A percentile compares a stretch with the other conserved stretches of the same genome.
phyloP scores from a whole-genome alignment of 2,329 filamentous ascomycete species.

The Penicillium decumbens region DNA sequence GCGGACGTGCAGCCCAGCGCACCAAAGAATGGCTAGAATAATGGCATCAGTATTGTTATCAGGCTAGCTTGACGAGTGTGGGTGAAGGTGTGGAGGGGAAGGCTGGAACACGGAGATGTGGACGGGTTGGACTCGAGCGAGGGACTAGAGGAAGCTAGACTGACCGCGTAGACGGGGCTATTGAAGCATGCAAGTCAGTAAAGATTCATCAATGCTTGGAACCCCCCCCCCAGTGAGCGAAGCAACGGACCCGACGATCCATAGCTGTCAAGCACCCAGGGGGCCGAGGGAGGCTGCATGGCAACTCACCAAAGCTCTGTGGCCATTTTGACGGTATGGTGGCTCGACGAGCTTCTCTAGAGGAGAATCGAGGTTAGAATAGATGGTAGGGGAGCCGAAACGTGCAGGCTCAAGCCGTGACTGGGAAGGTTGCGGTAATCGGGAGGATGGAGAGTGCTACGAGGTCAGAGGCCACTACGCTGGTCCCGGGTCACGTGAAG shows the following conservation, averaged over 20 bases:
- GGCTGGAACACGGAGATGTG: slow-evolving; percentile 9
- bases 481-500: slow-evolving; percentile 31
- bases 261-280: slow-evolving; percentile 32
- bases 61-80: background rate
- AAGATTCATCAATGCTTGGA: slow-evolving; percentile 1
- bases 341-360: slow-evolving; percentile 16
- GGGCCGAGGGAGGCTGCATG: slow-evolving; percentile 32
- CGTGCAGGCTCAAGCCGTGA: slow-evolving; percentile 22
- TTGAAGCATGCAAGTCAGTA: slow-evolving; percentile 27
- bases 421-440: slow-evolving; percentile 27
- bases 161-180: slow-evolving; percentile 98
- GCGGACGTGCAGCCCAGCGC: slow-evolving; percentile 93
- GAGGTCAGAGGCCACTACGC: slow-evolving; percentile 36
- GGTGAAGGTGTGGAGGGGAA: slow-evolving; percentile 5
- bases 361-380: slow-evolving; percentile 14
- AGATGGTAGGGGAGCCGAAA: slow-evolving; percentile 14
- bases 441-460: slow-evolving; percentile 30
- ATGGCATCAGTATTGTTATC: slow-evolving; percentile 11
- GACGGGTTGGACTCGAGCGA: slow-evolving; percentile 12
- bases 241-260: slow-evolving; percentile 9
- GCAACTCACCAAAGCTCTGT: slow-evolving; percentile 75
- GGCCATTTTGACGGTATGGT: slow-evolving; percentile 57
- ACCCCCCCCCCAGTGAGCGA: background rate
- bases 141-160: slow-evolving; percentile 45
- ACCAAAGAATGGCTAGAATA: slow-evolving; percentile 77